phyloP scores from a whole-genome alignment of 768 basidiomycete genomes.

The Lentinus brumalis region DNA sequence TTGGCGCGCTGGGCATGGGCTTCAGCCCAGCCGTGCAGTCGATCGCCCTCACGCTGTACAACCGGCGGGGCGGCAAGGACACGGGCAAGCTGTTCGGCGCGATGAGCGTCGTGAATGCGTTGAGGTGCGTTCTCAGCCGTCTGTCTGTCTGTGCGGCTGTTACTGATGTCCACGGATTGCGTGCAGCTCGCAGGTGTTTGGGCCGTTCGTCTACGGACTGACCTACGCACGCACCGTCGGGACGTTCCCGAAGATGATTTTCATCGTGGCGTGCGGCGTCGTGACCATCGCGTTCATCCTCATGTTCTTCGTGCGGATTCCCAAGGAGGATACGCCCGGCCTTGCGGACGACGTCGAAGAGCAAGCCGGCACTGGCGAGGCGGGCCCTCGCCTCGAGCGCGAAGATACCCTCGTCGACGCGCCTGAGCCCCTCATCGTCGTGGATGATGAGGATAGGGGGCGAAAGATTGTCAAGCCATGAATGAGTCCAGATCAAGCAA shows the following conservation, averaged over 20 bases:
- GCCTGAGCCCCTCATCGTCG: constrained; percentile 17
- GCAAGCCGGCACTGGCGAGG: neutral
- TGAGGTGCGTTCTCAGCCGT: constrained; percentile 46
- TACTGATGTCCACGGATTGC: neutral
- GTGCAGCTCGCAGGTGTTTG: constrained; percentile 63
- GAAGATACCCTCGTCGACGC: constrained; percentile 20
- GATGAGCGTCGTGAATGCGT: constrained; percentile 69
- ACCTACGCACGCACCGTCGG: constrained; percentile 74
- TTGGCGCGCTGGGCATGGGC: constrained; percentile 63
- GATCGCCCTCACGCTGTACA: constrained; percentile 69
- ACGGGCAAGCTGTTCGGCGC: constrained; percentile 80
- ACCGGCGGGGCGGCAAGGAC: constrained; percentile 56
- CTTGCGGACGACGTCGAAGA: constrained; percentile 18
- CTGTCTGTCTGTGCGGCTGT: neutral
- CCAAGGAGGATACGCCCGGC: constrained; percentile 5
- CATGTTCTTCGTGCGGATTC: constrained; percentile 50
- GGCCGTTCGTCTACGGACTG: constrained; percentile 72
- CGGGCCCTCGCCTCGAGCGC: constrained; percentile 1
- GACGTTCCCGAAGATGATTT: constrained; percentile 67
- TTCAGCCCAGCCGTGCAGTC: constrained; percentile 70
- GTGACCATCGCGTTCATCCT: constrained; percentile 45
- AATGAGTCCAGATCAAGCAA: no score
- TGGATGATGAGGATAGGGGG: constrained; percentile 13
- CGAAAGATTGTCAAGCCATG: constrained; percentile 12
- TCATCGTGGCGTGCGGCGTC: constrained; percentile 53